Percentiles rank a stretch among this genome's conserved stretches.
phyloP scores from a whole-genome alignment of 495 filamentous ascomycete species.

The Penicillium taxi region DNA sequence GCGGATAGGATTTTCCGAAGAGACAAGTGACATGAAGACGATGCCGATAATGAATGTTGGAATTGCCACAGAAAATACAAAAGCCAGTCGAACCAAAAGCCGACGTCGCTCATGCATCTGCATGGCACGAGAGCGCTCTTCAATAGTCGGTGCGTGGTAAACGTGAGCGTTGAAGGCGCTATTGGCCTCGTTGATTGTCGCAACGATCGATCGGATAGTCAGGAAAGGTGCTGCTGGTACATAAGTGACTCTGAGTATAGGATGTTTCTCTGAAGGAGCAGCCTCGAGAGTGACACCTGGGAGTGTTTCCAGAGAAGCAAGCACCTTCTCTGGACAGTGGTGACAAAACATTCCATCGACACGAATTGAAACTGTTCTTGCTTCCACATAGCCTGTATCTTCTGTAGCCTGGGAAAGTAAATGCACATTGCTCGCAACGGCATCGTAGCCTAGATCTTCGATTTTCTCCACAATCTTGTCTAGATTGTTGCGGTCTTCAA shows the following conservation, averaged over 20 bases:
- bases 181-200: constrained; percentile 56
- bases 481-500: constrained; percentile 44
- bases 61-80: constrained; percentile 68
- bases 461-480: constrained; percentile 59
- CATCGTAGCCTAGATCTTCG: constrained; percentile 76
- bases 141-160: constrained; percentile 74
- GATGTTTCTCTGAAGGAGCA: constrained; percentile 43
- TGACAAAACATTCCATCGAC: constrained; percentile 85
- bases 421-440: constrained; percentile 41
- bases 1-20: constrained; percentile 45
- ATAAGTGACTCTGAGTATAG: constrained; percentile 67
- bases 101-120: constrained; percentile 54
- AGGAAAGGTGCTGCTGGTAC: constrained; percentile 57
- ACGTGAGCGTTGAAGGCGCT: constrained; percentile 57
- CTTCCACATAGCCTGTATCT: constrained; percentile 9
- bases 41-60: constrained; percentile 88
- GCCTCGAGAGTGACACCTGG: constrained; percentile 45
- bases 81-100: constrained; percentile 55
- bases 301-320: constrained; percentile 44
- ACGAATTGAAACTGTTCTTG: constrained; percentile 54
- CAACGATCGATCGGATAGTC: constrained; percentile 69
- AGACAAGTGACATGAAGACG: constrained; percentile 79
- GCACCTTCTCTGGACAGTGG: constrained; percentile 64
- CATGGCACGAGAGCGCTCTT: constrained; percentile 71
- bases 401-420: constrained; percentile 10